Percentiles rank a stretch among this genome's conserved stretches.
These are phyloP conservation scores for Russula vinacea DNA, from an alignment of 768 basidiomycete species.

Conservation along the genomic window DNA sequence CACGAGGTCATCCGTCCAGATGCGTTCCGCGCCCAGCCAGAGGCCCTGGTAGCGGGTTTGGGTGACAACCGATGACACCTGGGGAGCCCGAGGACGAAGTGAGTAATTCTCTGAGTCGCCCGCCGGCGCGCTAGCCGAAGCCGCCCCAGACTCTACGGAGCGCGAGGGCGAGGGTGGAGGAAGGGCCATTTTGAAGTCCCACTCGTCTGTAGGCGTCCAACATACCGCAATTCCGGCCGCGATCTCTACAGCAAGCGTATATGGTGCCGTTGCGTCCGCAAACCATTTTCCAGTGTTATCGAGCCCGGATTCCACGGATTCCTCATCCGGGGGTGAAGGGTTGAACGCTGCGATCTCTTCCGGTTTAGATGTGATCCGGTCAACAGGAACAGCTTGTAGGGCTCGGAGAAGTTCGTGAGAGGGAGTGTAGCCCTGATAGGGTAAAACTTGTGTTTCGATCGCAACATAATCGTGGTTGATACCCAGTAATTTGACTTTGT, in stretches of 20 bases:
- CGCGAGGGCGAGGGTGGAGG: conserved; percentile 30
- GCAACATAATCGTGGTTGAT: conserved; percentile 49
- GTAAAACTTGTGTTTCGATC: conserved; percentile 59
- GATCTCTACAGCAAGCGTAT: conserved; percentile 69
- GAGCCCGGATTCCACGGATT: not conserved
- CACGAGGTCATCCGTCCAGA: conserved; percentile 84
- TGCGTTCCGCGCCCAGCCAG: conserved; percentile 88
- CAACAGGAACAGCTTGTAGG: conserved; percentile 36
- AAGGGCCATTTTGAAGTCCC: conserved; percentile 54
- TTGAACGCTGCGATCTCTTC: conserved; percentile 49
- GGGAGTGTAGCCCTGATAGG: conserved; percentile 69
- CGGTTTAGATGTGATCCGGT: conserved; percentile 28
- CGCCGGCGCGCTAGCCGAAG: not conserved
- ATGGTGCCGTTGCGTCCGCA: conserved; percentile 55
- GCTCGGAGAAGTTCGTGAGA: conserved; percentile 49
- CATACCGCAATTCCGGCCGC: conserved; percentile 57
- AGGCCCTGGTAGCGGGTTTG: conserved; percentile 72
- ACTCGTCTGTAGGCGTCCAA: conserved; percentile 75
- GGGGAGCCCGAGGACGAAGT: conserved; percentile 10
- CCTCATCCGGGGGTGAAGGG: conserved; percentile 41
- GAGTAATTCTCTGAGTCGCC: conserved; percentile 1
- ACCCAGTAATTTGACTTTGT: conserved; percentile 67
- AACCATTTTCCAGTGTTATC: conserved; percentile 38
- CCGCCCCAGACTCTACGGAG: not conserved
- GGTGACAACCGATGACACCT: conserved; percentile 30